These are phyloP conservation scores for Vanrija humicola DNA, from an alignment of 1,284 basidiomycete species.

Conservation along the genomic window DNA sequence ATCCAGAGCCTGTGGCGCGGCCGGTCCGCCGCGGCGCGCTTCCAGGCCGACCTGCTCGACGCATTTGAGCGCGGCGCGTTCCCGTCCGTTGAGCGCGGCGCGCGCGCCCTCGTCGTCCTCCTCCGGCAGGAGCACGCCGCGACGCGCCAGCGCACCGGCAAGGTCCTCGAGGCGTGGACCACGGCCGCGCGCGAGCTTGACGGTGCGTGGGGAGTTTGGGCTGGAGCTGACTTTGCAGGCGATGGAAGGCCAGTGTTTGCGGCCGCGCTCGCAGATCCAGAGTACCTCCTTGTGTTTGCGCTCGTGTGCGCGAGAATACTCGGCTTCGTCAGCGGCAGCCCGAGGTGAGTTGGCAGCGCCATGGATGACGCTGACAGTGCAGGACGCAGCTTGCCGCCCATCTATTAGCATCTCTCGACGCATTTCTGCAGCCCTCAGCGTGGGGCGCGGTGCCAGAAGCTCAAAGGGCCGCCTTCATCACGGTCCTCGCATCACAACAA, in stretches of 20 bases:
- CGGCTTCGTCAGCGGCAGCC: slow-evolving; percentile 11
- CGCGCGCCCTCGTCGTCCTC: slow-evolving; percentile 17
- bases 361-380: neutral
- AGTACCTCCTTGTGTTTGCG: slow-evolving; percentile 1
- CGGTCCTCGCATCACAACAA: slow-evolving; percentile 3
- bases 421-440: slow-evolving; percentile 14
- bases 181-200: slow-evolving; percentile 2
- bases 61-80: neutral
- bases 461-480: slow-evolving; percentile 9
- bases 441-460: slow-evolving; percentile 5
- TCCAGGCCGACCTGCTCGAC: neutral
- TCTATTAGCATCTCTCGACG: slow-evolving; percentile 17
- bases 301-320: slow-evolving; percentile 13
- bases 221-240: neutral
- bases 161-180: slow-evolving; percentile 22
- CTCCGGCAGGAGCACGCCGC: neutral
- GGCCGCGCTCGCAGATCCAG: neutral
- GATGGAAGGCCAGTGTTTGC: neutral
- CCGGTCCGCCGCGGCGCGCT: slow-evolving; percentile 6
- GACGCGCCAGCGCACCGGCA: slow-evolving; percentile 7
- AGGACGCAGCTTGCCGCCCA: slow-evolving; percentile 16
- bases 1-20: slow-evolving; percentile 47
- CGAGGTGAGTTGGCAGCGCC: slow-evolving; percentile 1
- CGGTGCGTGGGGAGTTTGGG: neutral
- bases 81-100: slow-evolving; percentile 5